These are phyloP conservation scores for Chaetomium fimeti DNA, from an alignment of 495 filamentous ascomycete species.

Conservation along the genomic window DNA sequence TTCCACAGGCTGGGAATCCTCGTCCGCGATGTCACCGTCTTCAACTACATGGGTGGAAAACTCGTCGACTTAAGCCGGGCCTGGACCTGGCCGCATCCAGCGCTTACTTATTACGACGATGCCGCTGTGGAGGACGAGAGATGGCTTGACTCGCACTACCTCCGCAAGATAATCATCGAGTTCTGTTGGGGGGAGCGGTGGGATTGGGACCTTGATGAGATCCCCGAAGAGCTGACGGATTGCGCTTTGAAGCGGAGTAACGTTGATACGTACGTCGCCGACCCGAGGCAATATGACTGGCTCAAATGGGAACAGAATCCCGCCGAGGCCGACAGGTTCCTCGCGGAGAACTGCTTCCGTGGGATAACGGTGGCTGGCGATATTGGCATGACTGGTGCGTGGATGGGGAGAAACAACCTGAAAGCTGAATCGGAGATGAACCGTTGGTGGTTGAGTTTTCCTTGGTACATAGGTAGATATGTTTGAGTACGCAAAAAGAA, in stretches of 20 bases:
- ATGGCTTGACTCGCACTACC: not conserved
- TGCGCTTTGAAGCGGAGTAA: not conserved
- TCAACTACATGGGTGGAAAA: constrained; percentile 23
- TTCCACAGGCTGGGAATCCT: constrained; percentile 22
- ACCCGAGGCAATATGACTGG: constrained; percentile 11
- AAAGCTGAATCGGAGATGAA: too few species aligned
- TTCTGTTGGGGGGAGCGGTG: not conserved
- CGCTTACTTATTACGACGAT: not conserved
- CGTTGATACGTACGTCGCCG: not conserved
- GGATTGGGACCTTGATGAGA: not conserved
- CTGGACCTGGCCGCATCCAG: constrained; percentile 20
- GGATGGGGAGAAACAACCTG: too few species aligned
- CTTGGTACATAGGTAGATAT: too few species aligned
- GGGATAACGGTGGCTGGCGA: too few species aligned
- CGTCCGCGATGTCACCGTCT: constrained; percentile 11
- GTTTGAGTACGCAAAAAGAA: too few species aligned
- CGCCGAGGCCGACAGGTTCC: too few species aligned
- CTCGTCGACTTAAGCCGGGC: constrained; percentile 26
- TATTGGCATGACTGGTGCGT: too few species aligned
- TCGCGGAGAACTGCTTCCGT: too few species aligned
- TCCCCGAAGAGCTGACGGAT: not conserved
- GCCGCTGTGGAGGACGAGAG: not conserved
- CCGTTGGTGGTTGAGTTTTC: too few species aligned
- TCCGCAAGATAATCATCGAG: not conserved
- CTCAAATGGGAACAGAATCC: not conserved